Base-by-base conservation (phyloP, 768 basidiomycete genomes). In the Amanita pseudoporphyria region DNA sequence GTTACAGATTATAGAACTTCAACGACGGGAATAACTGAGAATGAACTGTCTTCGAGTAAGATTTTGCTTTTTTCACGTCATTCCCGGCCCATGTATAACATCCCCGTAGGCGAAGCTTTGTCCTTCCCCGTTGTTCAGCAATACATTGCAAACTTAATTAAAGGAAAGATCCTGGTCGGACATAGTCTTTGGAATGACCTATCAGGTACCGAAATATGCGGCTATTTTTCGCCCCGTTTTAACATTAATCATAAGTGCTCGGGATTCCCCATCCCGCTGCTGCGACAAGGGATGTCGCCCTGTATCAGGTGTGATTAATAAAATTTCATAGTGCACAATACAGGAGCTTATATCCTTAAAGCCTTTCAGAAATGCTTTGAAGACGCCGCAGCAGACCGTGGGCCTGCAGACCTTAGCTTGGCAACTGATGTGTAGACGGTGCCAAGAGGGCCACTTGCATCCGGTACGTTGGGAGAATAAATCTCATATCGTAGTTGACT, bases 161-260 rank as follows among this genome's bases (percentile, higher is more conserved):
- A 78, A 59, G 82, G 77, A 47, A 87, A 84, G 62, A 70, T 84
- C 33, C 63, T 89, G 42, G 77, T 91, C 22, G 87, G 88, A 16
- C 84, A 91, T 63, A 71, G 77, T 59, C 69, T 89, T 13, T 91
- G 87, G 87, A 77, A 82, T 54, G 87, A 90, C 59, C 73, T 89
- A 26, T 84, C 85, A 43, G 86, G 87, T 84, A 63, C 45, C 67
- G 59, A 31, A 56, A 50, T 53, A 53, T 46, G 54, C 54, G n/a
- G 10, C 9, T 16, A 32, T 19, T 26, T n/a, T 21, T 38, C 36
- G 44, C 45, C 47, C 40, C 32, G 33, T n/a, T 6, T 43, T 28
- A 28, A 28, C 51, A 35, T 31, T 54, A 39, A 54, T 53, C 24
- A 49, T 39, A 57, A 87, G 87, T 90, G 14, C 73, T 90, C 46